Conservation (phyloP, 208 protist species). For the Porcisia hertigi region DNA sequence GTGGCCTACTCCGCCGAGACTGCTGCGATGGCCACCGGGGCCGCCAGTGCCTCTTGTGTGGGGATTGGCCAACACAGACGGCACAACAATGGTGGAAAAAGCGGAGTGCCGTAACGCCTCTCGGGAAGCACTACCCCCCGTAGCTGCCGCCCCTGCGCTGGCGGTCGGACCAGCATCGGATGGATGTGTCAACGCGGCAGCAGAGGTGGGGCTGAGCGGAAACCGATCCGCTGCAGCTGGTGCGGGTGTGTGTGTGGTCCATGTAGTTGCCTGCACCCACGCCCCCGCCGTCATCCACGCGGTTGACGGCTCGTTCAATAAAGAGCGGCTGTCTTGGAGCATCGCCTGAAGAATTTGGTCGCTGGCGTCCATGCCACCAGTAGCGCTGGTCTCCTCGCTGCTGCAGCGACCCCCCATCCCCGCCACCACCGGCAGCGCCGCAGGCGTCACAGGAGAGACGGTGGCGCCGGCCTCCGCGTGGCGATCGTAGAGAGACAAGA, state of each 20-base stretch:
- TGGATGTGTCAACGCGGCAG: background rate
- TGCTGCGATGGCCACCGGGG: background rate
- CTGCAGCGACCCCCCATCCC: background rate
- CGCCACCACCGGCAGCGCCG: background rate
- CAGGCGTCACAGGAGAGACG: background rate
- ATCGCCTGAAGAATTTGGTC: constrained; percentile 32
- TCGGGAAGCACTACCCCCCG: background rate
- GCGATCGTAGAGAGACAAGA: constrained; percentile 32
- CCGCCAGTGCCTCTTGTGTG: background rate
- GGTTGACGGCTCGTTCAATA: constrained; percentile 21
- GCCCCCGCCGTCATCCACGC: constrained; percentile 35
- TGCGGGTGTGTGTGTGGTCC: background rate
- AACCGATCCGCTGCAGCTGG: background rate
- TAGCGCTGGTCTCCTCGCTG: background rate
- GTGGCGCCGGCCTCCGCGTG: constrained; percentile 20
- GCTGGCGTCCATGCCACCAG: background rate
- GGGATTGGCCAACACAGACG: constrained; percentile 4
- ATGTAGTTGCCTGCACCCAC: constrained; percentile 19
- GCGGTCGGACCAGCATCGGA: background rate
- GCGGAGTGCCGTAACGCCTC: constrained; percentile 1
- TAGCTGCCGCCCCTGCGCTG: background rate
- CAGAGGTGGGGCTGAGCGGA: background rate
- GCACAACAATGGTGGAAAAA: background rate
- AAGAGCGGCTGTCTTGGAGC: constrained; percentile 27
- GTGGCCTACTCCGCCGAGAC: background rate